A percentile compares a stretch with the other conserved stretches of the same genome.
phyloP scores from a whole-genome alignment of 352 stramenopile genomes.

The Pythium rhizo-oryzae region DNA sequence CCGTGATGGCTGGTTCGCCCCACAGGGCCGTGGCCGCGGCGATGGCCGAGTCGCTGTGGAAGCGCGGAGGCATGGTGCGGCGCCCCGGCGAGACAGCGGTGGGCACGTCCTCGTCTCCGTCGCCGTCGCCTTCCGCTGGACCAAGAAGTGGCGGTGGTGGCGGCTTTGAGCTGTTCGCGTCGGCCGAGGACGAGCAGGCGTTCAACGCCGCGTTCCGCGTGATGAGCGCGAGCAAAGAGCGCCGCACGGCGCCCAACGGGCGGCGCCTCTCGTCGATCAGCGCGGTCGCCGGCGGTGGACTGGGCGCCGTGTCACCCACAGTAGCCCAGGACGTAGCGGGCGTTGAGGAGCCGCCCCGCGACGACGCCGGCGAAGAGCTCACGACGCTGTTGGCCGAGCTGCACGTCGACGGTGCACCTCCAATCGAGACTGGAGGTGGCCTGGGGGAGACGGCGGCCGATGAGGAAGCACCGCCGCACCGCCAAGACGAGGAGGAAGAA shows the following conservation, averaged over 20 bases:
- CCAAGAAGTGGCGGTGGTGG: not conserved
- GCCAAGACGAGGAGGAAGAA: not conserved
- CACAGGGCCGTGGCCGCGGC: constrained; percentile 5
- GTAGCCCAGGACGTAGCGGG: not conserved
- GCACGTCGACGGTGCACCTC: not conserved
- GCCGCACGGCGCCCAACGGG: constrained; percentile 1
- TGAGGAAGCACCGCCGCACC: too few relatives aligned
- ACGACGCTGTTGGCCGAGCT: not conserved
- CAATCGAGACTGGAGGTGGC: too few relatives aligned
- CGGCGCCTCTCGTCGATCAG: constrained; percentile 20
- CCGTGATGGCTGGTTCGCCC: too few relatives aligned
- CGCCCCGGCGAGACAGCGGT: constrained; percentile 6
- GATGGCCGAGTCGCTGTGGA: constrained; percentile 57
- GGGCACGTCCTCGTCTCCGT: not conserved
- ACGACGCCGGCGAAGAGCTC: not conserved
- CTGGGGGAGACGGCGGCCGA: too few relatives aligned
- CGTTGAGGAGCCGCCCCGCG: not conserved
- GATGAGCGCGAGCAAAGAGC: constrained; percentile 35
- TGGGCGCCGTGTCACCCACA: not conserved
- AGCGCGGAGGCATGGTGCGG: constrained; percentile 34
- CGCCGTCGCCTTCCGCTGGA: not conserved
- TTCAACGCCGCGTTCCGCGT: constrained; percentile 41
- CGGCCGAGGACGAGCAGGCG: constrained; percentile 33
- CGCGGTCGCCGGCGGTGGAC: constrained; percentile 2
- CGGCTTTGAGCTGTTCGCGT: constrained; percentile 30